Percentiles rank a stretch among this genome's conserved stretches.
Conservation (phyloP, 2,329 filamentous ascomycete genomes). For the Curvularia lunata region DNA sequence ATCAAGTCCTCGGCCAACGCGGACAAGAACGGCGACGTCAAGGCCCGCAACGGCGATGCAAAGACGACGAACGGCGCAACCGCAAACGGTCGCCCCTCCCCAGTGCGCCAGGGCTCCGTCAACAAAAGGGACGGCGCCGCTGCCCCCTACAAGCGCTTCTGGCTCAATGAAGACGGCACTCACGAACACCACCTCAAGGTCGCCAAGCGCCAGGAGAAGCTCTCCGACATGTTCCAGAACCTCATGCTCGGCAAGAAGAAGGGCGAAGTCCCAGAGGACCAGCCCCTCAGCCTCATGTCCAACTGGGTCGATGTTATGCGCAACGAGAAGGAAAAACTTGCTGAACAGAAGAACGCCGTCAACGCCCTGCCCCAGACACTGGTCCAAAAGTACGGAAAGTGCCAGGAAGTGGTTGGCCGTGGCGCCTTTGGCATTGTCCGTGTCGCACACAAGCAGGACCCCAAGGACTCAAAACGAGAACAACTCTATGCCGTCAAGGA, state of each 20-base stretch:
- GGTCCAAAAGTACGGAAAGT: conserved; percentile 97
- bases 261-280: conserved; percentile 71
- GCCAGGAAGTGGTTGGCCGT: conserved; percentile 93
- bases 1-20: conserved; percentile 35
- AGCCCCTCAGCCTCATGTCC: conserved; percentile 89
- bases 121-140: conserved; percentile 37
- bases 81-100: conserved; percentile 35
- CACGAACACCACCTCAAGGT: conserved; percentile 91
- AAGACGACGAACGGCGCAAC: conserved; percentile 37
- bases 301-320: conserved; percentile 95
- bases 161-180: conserved; percentile 67
- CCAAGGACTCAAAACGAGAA: conserved; percentile 76
- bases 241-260: conserved; percentile 82
- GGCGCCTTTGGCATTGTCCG: conserved; percentile 97
- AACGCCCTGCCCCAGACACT: conserved; percentile 79
- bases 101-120: conserved; percentile 41
- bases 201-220: conserved; percentile 90
- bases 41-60: conserved; percentile 38
- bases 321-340: conserved; percentile 78
- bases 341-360: conserved; percentile 76
- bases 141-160: conserved; percentile 58
- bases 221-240: conserved; percentile 88
- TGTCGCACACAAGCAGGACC: conserved; percentile 94
- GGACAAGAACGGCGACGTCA: conserved; percentile 40
- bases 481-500: conserved; percentile 98